A percentile compares a stretch with the other conserved stretches of the same genome.
Evolutionary conservation across 805 yeast species (phyloP).

Genomic region (Sugiyamaella americana): DNA sequence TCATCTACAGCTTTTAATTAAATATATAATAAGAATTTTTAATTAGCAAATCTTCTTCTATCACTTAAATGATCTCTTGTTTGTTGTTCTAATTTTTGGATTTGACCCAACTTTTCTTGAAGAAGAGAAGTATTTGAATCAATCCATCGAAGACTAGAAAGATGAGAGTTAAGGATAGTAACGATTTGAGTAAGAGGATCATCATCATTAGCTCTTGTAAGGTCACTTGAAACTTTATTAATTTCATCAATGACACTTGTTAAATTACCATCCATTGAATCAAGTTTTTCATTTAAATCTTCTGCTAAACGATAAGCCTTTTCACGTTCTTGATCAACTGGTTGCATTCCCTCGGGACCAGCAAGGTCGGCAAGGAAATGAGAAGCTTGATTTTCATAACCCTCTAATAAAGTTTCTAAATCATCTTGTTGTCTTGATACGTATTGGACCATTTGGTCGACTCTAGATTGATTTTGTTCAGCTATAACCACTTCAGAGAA

Average conservation of each 20-base stretch:
- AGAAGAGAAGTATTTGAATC: constrained; percentile 66
- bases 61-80: neutral
- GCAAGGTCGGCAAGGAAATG: constrained; percentile 19
- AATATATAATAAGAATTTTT: too few species aligned
- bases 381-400: constrained; percentile 62
- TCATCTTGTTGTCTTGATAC: constrained; percentile 92
- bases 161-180: constrained; percentile 75
- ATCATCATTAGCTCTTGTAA: constrained; percentile 55
- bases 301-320: constrained; percentile 87
- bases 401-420: constrained; percentile 70
- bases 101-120: constrained; percentile 49
- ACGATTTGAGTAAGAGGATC: constrained; percentile 49
- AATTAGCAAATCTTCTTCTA: neutral
- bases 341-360: constrained; percentile 34
- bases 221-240: constrained; percentile 69
- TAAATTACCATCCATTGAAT: constrained; percentile 68
- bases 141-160: constrained; percentile 83
- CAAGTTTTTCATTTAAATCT: constrained; percentile 72
- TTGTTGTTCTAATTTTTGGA: neutral
- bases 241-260: constrained; percentile 72
- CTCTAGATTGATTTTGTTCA: constrained; percentile 74
- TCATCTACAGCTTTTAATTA: too few species aligned
- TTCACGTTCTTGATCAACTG: constrained; percentile 75
- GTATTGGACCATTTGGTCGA: constrained; percentile 81
- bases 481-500: constrained; percentile 75